phyloP scores from a whole-genome alignment of 805 yeast genomes.

The Cyberlindnera galapagoensis region DNA sequence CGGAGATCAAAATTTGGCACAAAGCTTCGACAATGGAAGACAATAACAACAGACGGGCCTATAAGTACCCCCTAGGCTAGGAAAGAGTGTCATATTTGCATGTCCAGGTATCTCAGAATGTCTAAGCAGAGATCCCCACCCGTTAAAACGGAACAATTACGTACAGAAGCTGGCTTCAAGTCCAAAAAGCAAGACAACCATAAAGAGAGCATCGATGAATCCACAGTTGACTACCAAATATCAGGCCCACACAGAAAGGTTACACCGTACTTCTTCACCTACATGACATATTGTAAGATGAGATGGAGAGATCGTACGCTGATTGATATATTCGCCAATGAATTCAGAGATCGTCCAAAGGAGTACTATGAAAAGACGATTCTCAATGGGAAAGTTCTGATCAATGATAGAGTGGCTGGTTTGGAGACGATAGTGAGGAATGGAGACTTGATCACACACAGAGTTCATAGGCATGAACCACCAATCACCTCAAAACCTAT shows the following conservation, averaged over 20 bases:
- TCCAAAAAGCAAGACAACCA: slow-evolving; percentile 18
- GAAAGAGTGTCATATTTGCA: too few species aligned
- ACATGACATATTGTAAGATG: slow-evolving; percentile 79
- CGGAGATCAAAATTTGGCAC: too few species aligned
- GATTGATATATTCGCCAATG: slow-evolving; percentile 73
- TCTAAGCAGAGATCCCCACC: slow-evolving; percentile 11
- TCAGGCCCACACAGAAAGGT: slow-evolving; percentile 65
- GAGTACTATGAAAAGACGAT: slow-evolving; percentile 55
- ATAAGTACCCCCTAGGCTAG: too few species aligned
- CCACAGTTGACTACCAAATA: slow-evolving; percentile 47
- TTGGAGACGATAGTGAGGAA: slow-evolving; percentile 62
- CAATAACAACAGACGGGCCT: too few species aligned
- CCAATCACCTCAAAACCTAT: slow-evolving; percentile 28
- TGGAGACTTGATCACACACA: slow-evolving; percentile 78
- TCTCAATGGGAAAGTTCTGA: slow-evolving; percentile 58
- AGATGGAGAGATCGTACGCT: slow-evolving; percentile 87
- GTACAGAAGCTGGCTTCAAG: slow-evolving; percentile 17
- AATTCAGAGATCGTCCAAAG: slow-evolving; percentile 74
- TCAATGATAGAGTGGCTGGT: slow-evolving; percentile 62
- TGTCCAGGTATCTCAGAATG: slow-evolving; percentile 1
- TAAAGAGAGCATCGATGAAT: slow-evolving; percentile 19
- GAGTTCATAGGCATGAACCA: slow-evolving; percentile 85
- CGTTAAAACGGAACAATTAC: slow-evolving; percentile 14
- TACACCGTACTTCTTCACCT: slow-evolving; percentile 82
- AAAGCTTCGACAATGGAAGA: too few species aligned